Percentiles rank a stretch among this genome's conserved stretches.
Evolutionary conservation across 2,329 filamentous ascomycete genomes (phyloP).

Genomic region (Aspergillus chevalieri): DNA sequence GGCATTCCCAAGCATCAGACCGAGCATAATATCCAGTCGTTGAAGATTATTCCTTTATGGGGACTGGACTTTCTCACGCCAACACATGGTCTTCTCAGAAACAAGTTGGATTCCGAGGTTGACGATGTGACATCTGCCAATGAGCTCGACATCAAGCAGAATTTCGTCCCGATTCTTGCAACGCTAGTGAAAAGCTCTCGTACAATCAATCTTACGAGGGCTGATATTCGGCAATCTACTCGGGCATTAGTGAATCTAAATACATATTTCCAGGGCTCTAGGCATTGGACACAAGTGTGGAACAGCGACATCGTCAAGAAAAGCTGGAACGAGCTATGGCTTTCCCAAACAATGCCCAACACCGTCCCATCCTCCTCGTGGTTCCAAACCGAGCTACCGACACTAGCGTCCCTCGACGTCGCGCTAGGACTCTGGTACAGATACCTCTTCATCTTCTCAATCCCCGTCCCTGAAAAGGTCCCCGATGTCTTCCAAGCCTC

Average conservation of each 20-base stretch:
- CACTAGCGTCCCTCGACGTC: conserved; percentile 29
- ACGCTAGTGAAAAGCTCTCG: conserved; percentile 47
- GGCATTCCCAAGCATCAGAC: conserved; percentile 52
- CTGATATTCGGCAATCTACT: conserved; percentile 41
- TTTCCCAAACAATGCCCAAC: conserved; percentile 40
- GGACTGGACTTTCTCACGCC: conserved; percentile 49
- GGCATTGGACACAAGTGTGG: conserved; percentile 46
- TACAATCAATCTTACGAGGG: conserved; percentile 37
- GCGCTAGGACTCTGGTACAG: conserved; percentile 37
- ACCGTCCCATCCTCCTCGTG: conserved; percentile 30
- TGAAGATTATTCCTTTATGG: conserved; percentile 52
- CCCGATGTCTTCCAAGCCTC: conserved; percentile 59
- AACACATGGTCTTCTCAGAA: conserved; percentile 50
- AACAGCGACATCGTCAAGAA: conserved; percentile 40
- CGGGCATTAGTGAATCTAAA: conserved; percentile 46
- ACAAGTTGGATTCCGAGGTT: conserved; percentile 48
- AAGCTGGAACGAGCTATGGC: conserved; percentile 44
- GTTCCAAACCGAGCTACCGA: conserved; percentile 35
- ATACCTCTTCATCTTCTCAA: conserved; percentile 52
- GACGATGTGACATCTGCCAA: conserved; percentile 42
- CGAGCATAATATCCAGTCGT: conserved; percentile 50
- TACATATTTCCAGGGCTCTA: conserved; percentile 45
- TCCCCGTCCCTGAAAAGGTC: conserved; percentile 50
- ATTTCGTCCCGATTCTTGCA: conserved; percentile 50
- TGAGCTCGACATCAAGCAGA: conserved; percentile 45